phyloP scores from a whole-genome alignment of 164 flowering plant species.

The Magnolia sinica region DNA sequence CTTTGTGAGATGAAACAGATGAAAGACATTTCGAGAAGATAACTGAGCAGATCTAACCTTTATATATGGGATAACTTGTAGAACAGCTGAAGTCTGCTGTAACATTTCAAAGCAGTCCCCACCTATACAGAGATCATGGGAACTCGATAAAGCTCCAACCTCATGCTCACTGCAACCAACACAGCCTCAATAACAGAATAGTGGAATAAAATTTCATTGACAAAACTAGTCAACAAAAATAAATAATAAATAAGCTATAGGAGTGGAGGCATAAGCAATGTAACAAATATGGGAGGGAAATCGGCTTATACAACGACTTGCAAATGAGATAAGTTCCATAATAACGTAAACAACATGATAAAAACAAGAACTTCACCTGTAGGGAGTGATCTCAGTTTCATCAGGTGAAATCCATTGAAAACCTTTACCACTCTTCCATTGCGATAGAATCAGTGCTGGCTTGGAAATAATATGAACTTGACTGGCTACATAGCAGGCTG shows the following conservation, averaged over 20 bases:
- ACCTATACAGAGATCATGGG: constrained; percentile 87
- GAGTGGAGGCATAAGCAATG: not conserved
- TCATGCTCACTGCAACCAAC: constrained; percentile 51
- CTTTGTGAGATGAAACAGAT: not conserved
- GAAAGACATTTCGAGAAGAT: not conserved
- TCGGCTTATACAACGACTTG: not conserved
- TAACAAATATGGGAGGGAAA: not conserved
- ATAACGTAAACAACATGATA: not conserved
- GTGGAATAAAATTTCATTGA: not conserved
- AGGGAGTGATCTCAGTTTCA: constrained; percentile 51
- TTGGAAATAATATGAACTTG: constrained; percentile 92
- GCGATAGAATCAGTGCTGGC: constrained; percentile 67
- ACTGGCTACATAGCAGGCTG: constrained; percentile 95
- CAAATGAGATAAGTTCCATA: not conserved
- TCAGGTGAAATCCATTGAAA: constrained; percentile 90
- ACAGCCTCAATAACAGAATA: not conserved
- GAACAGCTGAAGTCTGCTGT: constrained; percentile 62
- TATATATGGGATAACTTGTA: constrained; percentile 76
- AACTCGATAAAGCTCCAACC: constrained; percentile 63
- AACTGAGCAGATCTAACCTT: constrained; percentile 46
- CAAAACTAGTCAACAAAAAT: not conserved
- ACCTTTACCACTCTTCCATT: constrained; percentile 32
- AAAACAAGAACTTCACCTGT: constrained; percentile 36
- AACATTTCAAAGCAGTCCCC: constrained; percentile 94
- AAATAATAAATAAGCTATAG: not conserved